Evolutionary conservation across 495 filamentous ascomycete species (phyloP).

Genomic region (Echria macrotheca): DNA sequence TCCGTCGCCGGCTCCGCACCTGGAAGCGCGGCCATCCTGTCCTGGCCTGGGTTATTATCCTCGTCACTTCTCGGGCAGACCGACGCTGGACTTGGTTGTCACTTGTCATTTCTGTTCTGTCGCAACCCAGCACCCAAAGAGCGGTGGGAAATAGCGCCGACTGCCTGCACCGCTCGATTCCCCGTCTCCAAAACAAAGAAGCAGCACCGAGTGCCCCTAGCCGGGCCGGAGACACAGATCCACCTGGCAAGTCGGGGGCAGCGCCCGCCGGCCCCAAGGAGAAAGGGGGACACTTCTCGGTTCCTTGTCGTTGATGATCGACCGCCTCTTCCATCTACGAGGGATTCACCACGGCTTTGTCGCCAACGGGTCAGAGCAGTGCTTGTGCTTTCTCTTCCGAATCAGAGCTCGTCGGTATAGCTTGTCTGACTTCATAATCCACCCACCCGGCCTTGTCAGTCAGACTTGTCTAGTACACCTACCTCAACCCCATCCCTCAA

Average conservation of each 20-base stretch:
- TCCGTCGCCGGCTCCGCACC: too few species aligned
- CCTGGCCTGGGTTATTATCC: too few species aligned
- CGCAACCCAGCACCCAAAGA: conserved; percentile 37
- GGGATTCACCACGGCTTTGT: conserved; percentile 18
- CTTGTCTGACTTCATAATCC: conserved; percentile 30
- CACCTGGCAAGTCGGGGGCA: conserved; percentile 30
- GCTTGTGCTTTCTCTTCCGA: too few species aligned
- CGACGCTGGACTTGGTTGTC: conserved; percentile 18
- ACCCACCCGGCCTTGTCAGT: too few species aligned
- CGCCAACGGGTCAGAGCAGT: too few species aligned
- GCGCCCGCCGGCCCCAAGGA: conserved; percentile 33
- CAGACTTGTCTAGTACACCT: too few species aligned
- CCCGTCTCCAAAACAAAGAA: conserved; percentile 41
- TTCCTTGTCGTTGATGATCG: conserved; percentile 28
- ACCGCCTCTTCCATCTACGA: not conserved
- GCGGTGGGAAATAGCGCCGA: conserved; percentile 42
- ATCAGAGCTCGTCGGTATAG: too few species aligned
- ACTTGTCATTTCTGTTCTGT: conserved; percentile 39
- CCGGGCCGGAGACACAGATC: conserved; percentile 29
- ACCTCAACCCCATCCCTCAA: too few species aligned
- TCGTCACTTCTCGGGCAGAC: conserved; percentile 1
- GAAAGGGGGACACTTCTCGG: conserved; percentile 32
- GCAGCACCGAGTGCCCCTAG: conserved; percentile 37
- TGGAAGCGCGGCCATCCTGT: too few species aligned
- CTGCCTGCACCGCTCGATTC: conserved; percentile 40